These are phyloP conservation scores for Entomortierella chlamydospora DNA, from an alignment of 192 early-diverging fungal genomes.

Conservation along the genomic window DNA sequence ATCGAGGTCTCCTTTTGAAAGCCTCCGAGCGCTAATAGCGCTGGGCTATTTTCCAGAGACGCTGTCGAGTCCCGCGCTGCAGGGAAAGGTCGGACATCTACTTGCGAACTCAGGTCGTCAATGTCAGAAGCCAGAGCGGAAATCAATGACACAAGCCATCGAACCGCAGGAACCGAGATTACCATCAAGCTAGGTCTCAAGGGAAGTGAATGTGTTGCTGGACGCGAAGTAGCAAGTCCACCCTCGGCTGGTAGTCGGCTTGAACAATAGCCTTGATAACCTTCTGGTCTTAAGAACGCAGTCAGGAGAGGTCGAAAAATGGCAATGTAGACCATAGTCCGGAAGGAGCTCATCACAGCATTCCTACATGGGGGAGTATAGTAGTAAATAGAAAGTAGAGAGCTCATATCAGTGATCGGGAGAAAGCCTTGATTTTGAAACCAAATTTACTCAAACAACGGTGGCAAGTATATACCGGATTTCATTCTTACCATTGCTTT, in stretches of 20 bases:
- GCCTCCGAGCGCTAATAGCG: conserved; percentile 3
- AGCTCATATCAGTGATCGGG: background rate
- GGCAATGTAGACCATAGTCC: conserved; percentile 8
- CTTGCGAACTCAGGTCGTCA: background rate
- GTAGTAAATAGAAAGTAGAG: background rate
- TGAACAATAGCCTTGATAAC: background rate
- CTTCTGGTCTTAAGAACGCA: conserved; percentile 12
- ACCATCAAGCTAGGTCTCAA: conserved; percentile 16
- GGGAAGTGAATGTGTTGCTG: background rate
- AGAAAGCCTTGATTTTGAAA: no score
- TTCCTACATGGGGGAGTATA: conserved; percentile 3
- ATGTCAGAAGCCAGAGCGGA: conserved; percentile 8
- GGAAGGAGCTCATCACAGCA: conserved; percentile 16
- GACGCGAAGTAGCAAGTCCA: background rate
- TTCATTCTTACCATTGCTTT: conserved; percentile 24
- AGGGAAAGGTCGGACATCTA: no score
- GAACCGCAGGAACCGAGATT: conserved; percentile 10
- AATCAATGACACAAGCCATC: conserved; percentile 21
- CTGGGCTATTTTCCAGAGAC: background rate
- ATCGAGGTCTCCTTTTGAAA: conserved; percentile 37
- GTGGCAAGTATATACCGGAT: no score
- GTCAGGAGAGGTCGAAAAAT: conserved; percentile 28
- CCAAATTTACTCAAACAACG: no score
- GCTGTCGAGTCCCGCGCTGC: background rate
- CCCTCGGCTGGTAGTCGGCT: background rate